Percentiles rank a stretch among this genome's conserved stretches.
Evolutionary conservation across 1,284 basidiomycete genomes (phyloP).

Genomic region (Moesziomyces parantarcticus): DNA sequence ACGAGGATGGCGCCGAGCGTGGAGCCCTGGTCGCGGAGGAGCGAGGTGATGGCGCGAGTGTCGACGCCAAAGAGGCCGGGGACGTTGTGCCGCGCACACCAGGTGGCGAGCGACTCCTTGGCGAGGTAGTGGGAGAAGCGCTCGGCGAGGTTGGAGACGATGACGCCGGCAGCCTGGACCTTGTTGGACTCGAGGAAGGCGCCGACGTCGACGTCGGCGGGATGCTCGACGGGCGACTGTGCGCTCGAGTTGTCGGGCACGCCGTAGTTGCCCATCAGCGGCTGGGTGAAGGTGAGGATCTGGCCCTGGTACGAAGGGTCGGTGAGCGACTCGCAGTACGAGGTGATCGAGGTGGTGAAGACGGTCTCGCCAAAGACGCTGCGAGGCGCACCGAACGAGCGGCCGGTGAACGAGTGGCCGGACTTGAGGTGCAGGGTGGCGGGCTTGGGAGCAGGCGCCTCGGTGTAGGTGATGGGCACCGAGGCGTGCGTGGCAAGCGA

Average conservation of each 20-base stretch:
- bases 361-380: conserved; percentile 97
- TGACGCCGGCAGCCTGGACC: conserved; percentile 90
- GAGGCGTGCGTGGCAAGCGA: conserved; percentile 32
- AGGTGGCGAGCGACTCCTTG: conserved; percentile 89
- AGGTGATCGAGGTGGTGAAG: conserved; percentile 98
- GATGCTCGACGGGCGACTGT: conserved; percentile 70
- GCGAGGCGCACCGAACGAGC: conserved; percentile 87
- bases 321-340: conserved; percentile 99
- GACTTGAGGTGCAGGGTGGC: conserved; percentile 92
- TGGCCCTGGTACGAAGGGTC: conserved; percentile 98
- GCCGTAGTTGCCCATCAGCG: conserved; percentile 98
- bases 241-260: conserved; percentile 79
- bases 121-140: conserved; percentile 94
- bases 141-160: conserved; percentile 94
- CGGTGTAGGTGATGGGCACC: conserved; percentile 55
- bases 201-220: conserved; percentile 71
- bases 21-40: conserved; percentile 95
- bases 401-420: conserved; percentile 88
- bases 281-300: conserved; percentile 97
- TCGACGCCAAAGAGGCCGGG: conserved; percentile 97
- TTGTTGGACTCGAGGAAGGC: conserved; percentile 81
- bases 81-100: conserved; percentile 90
- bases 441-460: conserved; percentile 70
- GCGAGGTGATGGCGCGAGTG: conserved; percentile 92
- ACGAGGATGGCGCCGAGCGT: conserved; percentile 91